Evolutionary conservation across 2,329 filamentous ascomycete species (phyloP).

Genomic region (Fusarium anguioides): DNA sequence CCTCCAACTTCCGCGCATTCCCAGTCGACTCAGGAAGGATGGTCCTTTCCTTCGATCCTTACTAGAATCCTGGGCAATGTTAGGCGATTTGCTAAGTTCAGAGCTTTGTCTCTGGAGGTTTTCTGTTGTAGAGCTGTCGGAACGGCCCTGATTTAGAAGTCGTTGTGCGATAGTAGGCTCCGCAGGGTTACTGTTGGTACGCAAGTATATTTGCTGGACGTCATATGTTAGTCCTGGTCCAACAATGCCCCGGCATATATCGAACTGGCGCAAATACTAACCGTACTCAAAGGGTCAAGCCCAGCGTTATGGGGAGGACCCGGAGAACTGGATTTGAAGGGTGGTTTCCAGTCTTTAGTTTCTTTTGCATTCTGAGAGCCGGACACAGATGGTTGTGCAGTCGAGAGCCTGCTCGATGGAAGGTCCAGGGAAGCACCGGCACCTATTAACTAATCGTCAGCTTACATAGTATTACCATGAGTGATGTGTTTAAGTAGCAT

Average conservation of each 20-base stretch:
- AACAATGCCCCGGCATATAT: not conserved
- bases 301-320: conserved; percentile 44
- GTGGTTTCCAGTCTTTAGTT: conserved; percentile 47
- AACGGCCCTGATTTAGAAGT: conserved; percentile 62
- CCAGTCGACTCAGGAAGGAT: conserved; percentile 87
- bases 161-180: conserved; percentile 64
- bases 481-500: conserved; percentile 2
- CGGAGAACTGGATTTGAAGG: conserved; percentile 43
- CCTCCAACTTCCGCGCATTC: conserved; percentile 79
- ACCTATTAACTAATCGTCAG: conserved; percentile 41
- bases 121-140: conserved; percentile 63
- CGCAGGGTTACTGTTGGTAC: conserved; percentile 50
- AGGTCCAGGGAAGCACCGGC: conserved; percentile 39
- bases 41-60: conserved; percentile 83
- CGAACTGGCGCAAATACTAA: conserved; percentile 35
- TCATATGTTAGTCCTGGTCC: conserved; percentile 13
- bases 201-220: conserved; percentile 54
- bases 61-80: conserved; percentile 55
- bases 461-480: conserved; percentile 36
- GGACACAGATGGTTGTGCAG: conserved; percentile 60
- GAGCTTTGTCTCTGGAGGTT: conserved; percentile 53
- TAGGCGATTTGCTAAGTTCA: conserved; percentile 55
- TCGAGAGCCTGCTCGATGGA: conserved; percentile 44
- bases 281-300: conserved; percentile 55
- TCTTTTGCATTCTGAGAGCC: conserved; percentile 62